A percentile compares a stretch with the other conserved stretches of the same genome.
Conservation (phyloP, 768 basidiomycete genomes). For the Suillus subalutaceus region DNA sequence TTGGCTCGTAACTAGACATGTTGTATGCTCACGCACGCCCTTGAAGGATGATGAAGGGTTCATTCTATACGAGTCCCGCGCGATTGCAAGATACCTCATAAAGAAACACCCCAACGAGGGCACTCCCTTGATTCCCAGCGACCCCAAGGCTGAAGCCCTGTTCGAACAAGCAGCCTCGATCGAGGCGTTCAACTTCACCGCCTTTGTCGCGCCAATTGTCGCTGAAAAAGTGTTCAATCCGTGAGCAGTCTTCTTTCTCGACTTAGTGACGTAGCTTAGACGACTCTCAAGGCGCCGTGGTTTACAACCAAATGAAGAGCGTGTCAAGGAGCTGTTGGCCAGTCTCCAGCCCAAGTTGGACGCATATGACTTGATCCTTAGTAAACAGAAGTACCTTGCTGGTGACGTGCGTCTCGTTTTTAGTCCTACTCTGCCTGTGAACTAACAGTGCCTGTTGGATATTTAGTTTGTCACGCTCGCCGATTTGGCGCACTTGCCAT, state of each 20-base stretch:
- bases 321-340: conserved; percentile 15
- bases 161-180: conserved; percentile 41
- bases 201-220: conserved; percentile 40
- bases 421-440: conserved; percentile 32
- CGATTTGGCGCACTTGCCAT: conserved; percentile 61
- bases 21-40: too few relatives aligned
- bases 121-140: conserved; percentile 51
- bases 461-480: conserved; percentile 52
- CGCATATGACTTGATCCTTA: conserved; percentile 56
- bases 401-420: conserved; percentile 49
- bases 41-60: conserved; percentile 62
- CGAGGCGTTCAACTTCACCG: conserved; percentile 56
- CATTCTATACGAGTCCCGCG: conserved; percentile 62
- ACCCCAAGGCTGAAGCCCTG: conserved; percentile 35
- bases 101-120: conserved; percentile 56
- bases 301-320: conserved; percentile 24
- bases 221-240: conserved; percentile 57
- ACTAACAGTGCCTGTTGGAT: not conserved
- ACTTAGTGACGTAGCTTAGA: not conserved
- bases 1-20: not conserved
- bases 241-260: conserved; percentile 33
- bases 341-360: conserved; percentile 43
- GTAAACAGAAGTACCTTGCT: conserved; percentile 57
- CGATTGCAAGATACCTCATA: conserved; percentile 61
- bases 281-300: conserved; percentile 20